Evolutionary conservation across 139 green algal genomes (phyloP).

Genomic region (Picocystis salinarum): DNA sequence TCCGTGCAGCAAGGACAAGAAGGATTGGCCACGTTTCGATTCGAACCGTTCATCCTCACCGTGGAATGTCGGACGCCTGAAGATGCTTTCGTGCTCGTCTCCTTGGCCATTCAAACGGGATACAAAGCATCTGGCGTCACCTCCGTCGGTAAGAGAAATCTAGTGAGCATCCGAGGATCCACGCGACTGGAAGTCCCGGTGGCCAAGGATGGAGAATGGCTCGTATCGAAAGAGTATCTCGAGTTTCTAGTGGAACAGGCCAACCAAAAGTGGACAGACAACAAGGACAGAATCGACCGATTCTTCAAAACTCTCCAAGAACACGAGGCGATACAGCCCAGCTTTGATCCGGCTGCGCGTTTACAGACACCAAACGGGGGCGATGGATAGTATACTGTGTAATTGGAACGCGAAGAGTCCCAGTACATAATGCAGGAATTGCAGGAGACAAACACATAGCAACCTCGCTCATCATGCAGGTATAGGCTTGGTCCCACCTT

Average conservation of each 20-base stretch:
- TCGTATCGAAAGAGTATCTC: constrained; percentile 34
- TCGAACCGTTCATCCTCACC: constrained; percentile 61
- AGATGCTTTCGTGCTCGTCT: constrained; percentile 21
- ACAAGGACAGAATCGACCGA: constrained; percentile 21
- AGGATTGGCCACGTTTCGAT: constrained; percentile 30
- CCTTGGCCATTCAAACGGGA: constrained; percentile 24
- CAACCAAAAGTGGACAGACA: constrained; percentile 40
- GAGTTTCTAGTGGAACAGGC: constrained; percentile 22
- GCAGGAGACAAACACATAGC: too few species aligned
- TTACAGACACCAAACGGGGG: too few species aligned
- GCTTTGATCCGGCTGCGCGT: not conserved
- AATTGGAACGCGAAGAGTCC: too few species aligned
- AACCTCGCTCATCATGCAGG: too few species aligned
- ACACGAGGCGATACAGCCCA: not conserved
- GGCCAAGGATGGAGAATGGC: constrained; percentile 18
- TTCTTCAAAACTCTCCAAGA: too few species aligned
- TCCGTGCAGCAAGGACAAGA: not conserved
- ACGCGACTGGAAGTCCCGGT: constrained; percentile 48
- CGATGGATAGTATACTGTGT: too few species aligned
- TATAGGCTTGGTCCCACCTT: too few species aligned
- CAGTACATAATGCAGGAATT: too few species aligned
- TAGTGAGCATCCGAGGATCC: constrained; percentile 37
- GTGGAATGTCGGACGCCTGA: constrained; percentile 26
- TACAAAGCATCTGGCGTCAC: constrained; percentile 47
- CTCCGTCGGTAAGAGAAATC: constrained; percentile 18